These are phyloP conservation scores for Millerozyma miso DNA, from an alignment of 805 yeast species.

Conservation along the genomic window DNA sequence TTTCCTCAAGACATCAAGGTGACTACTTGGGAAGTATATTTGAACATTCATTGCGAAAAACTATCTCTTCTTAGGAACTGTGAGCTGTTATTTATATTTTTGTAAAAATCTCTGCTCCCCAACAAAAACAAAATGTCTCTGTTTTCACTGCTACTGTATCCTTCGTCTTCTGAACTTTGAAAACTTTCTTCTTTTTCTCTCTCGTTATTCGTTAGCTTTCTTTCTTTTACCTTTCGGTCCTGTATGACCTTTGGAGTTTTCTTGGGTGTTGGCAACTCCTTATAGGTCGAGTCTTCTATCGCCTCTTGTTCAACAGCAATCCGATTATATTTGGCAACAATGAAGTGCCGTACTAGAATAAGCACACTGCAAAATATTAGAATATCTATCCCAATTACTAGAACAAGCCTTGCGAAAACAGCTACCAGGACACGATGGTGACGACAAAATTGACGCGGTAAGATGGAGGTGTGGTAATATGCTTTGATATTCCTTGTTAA, in stretches of 20 bases:
- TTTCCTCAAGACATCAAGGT: constrained; percentile 12
- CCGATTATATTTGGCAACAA: background rate
- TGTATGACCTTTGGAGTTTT: too few species aligned
- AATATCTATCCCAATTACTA: background rate
- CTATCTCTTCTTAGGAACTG: constrained; percentile 41
- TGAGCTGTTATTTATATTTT: constrained; percentile 36
- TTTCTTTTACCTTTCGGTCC: too few species aligned
- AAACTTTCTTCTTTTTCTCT: background rate
- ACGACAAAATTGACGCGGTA: too few species aligned
- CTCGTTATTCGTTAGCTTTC: too few species aligned
- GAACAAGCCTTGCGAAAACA: background rate
- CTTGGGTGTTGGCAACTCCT: too few species aligned
- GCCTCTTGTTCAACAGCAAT: background rate
- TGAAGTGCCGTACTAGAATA: background rate
- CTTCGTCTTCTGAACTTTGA: constrained; percentile 1
- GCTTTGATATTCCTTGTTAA: background rate
- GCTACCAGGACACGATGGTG: too few species aligned
- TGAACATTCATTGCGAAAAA: constrained; percentile 25
- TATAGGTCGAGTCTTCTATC: too few species aligned
- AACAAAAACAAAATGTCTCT: constrained; percentile 8
- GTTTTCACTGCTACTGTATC: constrained; percentile 5
- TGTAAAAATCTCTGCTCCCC: constrained; percentile 12
- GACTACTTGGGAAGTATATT: constrained; percentile 34
- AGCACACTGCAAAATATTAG: background rate
- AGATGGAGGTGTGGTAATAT: too few species aligned